phyloP scores from a whole-genome alignment of 2,329 filamentous ascomycete species.

The Tricladium varicosporioides region DNA sequence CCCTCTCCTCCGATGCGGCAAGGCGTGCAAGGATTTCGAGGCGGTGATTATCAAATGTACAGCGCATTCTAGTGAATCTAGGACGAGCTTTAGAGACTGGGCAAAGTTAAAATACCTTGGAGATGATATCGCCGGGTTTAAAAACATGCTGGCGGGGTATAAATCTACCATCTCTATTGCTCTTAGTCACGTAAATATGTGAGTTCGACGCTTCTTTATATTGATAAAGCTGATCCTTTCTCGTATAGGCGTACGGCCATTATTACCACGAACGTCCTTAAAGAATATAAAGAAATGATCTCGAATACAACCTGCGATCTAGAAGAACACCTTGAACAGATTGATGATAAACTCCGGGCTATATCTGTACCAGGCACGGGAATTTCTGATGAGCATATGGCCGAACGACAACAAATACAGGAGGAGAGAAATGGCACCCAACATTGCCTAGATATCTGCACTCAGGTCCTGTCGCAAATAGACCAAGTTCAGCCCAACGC shows the following conservation, averaged over 20 bases:
- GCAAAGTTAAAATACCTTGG: constrained; percentile 43
- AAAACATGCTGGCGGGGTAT: constrained; percentile 39
- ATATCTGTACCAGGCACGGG: constrained; percentile 9
- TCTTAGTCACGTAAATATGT: constrained; percentile 40
- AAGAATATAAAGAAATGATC: constrained; percentile 34
- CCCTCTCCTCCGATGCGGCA: constrained; percentile 41
- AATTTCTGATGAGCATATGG: constrained; percentile 11
- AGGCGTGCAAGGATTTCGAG: constrained; percentile 43
- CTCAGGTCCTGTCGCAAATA: constrained; percentile 30
- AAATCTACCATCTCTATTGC: constrained; percentile 42
- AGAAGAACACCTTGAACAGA: constrained; percentile 31
- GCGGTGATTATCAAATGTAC: constrained; percentile 37
- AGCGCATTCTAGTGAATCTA: constrained; percentile 33
- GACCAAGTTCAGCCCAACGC: constrained; percentile 22
- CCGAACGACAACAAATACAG: constrained; percentile 23
- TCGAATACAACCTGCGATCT: constrained; percentile 32
- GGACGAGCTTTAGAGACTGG: constrained; percentile 44
- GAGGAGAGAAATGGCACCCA: constrained; percentile 33
- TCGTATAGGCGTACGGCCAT: constrained; percentile 33
- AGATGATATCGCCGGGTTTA: constrained; percentile 43
- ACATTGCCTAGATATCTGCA: constrained; percentile 33
- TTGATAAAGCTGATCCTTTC: constrained; percentile 6
- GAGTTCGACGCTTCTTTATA: constrained; percentile 26
- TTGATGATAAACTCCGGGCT: constrained; percentile 25
- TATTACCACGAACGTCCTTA: constrained; percentile 30